Evolutionary conservation across 140 eudicot species (phyloP).

Genomic region (Bidens hawaiensis): DNA sequence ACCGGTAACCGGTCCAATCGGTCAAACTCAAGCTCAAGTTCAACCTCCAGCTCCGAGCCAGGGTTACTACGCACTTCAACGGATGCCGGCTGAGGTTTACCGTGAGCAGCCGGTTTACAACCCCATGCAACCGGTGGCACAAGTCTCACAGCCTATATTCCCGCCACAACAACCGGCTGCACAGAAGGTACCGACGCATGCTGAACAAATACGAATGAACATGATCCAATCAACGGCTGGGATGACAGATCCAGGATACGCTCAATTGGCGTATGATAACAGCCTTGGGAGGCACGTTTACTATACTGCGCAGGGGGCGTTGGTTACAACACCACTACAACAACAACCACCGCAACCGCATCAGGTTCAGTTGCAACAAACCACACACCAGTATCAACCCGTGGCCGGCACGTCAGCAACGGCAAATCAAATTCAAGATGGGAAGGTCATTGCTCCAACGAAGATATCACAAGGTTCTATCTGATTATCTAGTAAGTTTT

Average conservation of each 20-base stretch:
- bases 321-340: constrained; percentile 38
- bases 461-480: constrained; percentile 45
- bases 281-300: constrained; percentile 59
- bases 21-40: constrained; percentile 16
- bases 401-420: constrained; percentile 36
- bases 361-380: constrained; percentile 20
- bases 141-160: constrained; percentile 32
- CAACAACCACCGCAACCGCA: constrained; percentile 30
- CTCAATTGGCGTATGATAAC: constrained; percentile 54
- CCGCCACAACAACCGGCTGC: constrained; percentile 10
- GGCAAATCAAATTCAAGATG: constrained; percentile 52
- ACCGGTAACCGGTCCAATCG: constrained; percentile 41
- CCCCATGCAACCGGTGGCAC: constrained; percentile 41
- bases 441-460: constrained; percentile 38
- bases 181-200: constrained; percentile 33
- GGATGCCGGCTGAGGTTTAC: constrained; percentile 51
- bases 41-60: constrained; percentile 31
- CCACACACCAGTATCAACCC: constrained; percentile 41
- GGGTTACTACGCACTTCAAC: constrained; percentile 50
- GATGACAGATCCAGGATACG: constrained; percentile 40
- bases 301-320: constrained; percentile 47
- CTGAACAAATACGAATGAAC: constrained; percentile 47
- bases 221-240: constrained; percentile 51
- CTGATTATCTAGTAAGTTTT: constrained; percentile 10
- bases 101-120: constrained; percentile 59